Base-by-base conservation (phyloP, 768 basidiomycete genomes). In the Suillus luteus region DNA sequence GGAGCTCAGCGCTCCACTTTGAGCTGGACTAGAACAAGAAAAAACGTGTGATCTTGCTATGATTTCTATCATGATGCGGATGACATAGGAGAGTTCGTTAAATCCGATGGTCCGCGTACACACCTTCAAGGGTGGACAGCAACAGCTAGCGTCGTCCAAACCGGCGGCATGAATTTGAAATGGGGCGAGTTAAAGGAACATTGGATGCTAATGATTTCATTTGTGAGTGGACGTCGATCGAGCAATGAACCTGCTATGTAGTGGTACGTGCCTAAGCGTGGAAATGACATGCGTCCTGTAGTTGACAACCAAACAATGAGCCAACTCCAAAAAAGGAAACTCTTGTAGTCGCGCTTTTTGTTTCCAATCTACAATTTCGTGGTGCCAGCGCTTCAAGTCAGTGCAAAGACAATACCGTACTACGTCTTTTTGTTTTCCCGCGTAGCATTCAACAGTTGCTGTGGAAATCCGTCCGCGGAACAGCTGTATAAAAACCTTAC, bases 271-370 rank as follows among this genome's bases (percentile, higher is more conserved):
- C 52, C 52, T 54, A 19, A 54, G 52, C 31, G 52, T 33, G 55
- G 55, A 57, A 37, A 24, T 57, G 22, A 57, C 55, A 17, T 54
- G 52, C 33, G 31, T 33, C 33, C 33, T 27, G 2, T 27, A 33
- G 31, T 5, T 7, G 1, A 8, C 33, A 35, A 35, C 3, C 1
- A 31, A 33, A 54, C 52, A 54, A 54, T 54, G 52, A 54, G 52
- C 52, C n/a, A 17, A 0, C 4, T 55, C 72, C 70, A 2, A 64
- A 70, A 40, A 55, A 31, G 62, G 73, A 67, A 70, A 58, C 67
- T 55, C 59, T 74, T 71, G 67, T 76, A 17, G 38, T 49, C 51
- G 49, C 8, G 17, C 31, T 54, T 33, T 35, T 54, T 54, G 31
- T 54, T 54, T 5, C 2, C 2, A 19, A 19, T 2, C 11, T 1